Evolutionary conservation across 805 yeast genomes (phyloP).

Genomic region (Kurtzmaniella cleridarum): DNA sequence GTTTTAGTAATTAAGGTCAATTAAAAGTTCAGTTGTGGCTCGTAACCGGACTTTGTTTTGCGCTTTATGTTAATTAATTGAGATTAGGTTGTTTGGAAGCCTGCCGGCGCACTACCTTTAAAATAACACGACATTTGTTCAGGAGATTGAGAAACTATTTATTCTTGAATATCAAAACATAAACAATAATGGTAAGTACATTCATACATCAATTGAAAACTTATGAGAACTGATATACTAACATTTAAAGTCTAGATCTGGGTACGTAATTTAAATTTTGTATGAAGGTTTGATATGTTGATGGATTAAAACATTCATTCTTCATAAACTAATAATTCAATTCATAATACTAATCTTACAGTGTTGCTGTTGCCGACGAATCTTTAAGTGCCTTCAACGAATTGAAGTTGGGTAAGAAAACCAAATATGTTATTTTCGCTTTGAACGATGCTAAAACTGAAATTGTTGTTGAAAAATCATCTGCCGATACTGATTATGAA

Average conservation of each 20-base stretch:
- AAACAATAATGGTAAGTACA: conserved; percentile 1
- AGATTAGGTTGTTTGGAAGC: too few relatives aligned
- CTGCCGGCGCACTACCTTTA: too few relatives aligned
- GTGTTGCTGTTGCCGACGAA: conserved; percentile 61
- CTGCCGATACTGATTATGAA: conserved; percentile 73
- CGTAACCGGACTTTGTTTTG: too few relatives aligned
- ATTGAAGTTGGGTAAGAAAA: conserved; percentile 87
- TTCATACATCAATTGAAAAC: too few relatives aligned
- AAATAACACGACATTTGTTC: too few relatives aligned
- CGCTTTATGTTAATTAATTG: too few relatives aligned
- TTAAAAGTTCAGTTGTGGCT: too few relatives aligned
- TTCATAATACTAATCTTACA: conserved; percentile 13
- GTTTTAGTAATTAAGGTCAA: too few relatives aligned
- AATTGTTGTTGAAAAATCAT: conserved; percentile 84
- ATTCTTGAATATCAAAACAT: too few relatives aligned
- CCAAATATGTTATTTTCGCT: conserved; percentile 75
- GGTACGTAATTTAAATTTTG: conserved; percentile 12
- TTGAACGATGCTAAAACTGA: conserved; percentile 84
- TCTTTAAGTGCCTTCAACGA: conserved; percentile 93
- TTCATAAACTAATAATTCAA: neutral
- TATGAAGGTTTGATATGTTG: neutral
- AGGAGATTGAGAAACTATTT: too few relatives aligned
- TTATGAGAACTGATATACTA: neutral
- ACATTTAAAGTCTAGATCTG: conserved; percentile 17
- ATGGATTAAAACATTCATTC: neutral